Percentiles rank a stretch among this genome's conserved stretches.
These are phyloP conservation scores for Grigorovia humatica DNA, from an alignment of 805 yeast genomes.

Conservation along the genomic window DNA sequence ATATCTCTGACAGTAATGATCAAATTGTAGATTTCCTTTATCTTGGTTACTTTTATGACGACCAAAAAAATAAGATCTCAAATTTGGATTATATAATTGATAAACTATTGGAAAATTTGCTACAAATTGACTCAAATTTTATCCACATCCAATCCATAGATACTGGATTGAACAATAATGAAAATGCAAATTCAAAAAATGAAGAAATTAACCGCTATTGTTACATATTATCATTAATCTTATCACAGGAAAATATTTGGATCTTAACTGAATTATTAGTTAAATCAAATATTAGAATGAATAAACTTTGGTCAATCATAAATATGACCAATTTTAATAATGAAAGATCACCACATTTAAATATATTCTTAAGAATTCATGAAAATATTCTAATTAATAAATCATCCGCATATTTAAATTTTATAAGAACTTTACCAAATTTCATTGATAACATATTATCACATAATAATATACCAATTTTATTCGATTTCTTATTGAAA, in stretches of 20 bases:
- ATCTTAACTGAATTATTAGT: constrained; percentile 79
- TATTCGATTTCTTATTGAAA: constrained; percentile 84
- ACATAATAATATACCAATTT: constrained; percentile 79
- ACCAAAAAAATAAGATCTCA: constrained; percentile 12
- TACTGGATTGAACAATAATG: neutral
- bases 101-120: constrained; percentile 18
- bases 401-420: constrained; percentile 32
- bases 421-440: constrained; percentile 40
- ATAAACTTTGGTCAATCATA: constrained; percentile 69
- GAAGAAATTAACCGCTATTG: neutral
- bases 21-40: constrained; percentile 40
- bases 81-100: constrained; percentile 26
- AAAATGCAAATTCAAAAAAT: constrained; percentile 4
- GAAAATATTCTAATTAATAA: constrained; percentile 80
- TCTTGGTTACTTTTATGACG: constrained; percentile 31
- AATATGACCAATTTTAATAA: constrained; percentile 46
- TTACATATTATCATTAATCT: constrained; percentile 52
- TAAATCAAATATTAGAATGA: constrained; percentile 53
- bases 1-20: constrained; percentile 28
- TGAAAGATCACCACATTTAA: constrained; percentile 62
- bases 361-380: constrained; percentile 78
- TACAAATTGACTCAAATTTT: constrained; percentile 9
- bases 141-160: neutral
- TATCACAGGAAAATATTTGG: constrained; percentile 78
- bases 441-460: constrained; percentile 50